Evolutionary conservation across 495 filamentous ascomycete species (phyloP).

Genomic region (Corynascus novoguineensis): DNA sequence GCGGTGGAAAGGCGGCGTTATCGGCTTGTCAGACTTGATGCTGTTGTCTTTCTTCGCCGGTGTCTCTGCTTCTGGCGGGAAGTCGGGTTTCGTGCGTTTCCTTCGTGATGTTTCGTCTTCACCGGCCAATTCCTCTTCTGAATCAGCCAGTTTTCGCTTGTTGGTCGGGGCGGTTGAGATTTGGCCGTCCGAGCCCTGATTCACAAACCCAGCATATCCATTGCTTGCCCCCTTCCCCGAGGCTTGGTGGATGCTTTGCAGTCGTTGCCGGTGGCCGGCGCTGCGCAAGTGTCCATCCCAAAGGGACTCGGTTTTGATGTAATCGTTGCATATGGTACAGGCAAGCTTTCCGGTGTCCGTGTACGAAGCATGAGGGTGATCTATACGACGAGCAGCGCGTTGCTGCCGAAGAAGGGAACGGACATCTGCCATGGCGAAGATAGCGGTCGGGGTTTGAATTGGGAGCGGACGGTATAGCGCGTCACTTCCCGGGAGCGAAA

Average conservation of each 20-base stretch:
- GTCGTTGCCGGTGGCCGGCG: slow-evolving; percentile 40
- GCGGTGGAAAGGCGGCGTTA: slow-evolving; percentile 32
- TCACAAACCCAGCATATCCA: slow-evolving; percentile 16
- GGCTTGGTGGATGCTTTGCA: slow-evolving; percentile 24
- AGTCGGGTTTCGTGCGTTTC: slow-evolving; percentile 40
- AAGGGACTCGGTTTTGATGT: slow-evolving; percentile 54
- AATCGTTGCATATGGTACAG: slow-evolving; percentile 54
- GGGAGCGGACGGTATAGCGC: not conserved
- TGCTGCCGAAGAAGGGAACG: slow-evolving; percentile 77
- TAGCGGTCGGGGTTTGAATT: not conserved
- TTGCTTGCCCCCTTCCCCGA: slow-evolving; percentile 13
- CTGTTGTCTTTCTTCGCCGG: slow-evolving; percentile 9
- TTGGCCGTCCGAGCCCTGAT: not conserved
- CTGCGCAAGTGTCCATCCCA: slow-evolving; percentile 55
- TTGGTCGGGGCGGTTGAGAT: slow-evolving; percentile 4
- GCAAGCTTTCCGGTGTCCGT: slow-evolving; percentile 54
- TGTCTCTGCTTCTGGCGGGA: slow-evolving; percentile 3
- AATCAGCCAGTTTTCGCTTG: slow-evolving; percentile 41
- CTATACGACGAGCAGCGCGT: slow-evolving; percentile 67
- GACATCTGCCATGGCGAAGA: slow-evolving; percentile 68
- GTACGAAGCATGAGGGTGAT: slow-evolving; percentile 59
- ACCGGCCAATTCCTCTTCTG: slow-evolving; percentile 32
- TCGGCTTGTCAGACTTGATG: slow-evolving; percentile 12
- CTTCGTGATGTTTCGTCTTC: slow-evolving; percentile 35
- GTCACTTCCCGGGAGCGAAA: not conserved